Percentiles rank a stretch among this genome's conserved stretches.
Conservation (phyloP, 176 grass and related monocot genomes). For the Triticum dicoccoides region DNA sequence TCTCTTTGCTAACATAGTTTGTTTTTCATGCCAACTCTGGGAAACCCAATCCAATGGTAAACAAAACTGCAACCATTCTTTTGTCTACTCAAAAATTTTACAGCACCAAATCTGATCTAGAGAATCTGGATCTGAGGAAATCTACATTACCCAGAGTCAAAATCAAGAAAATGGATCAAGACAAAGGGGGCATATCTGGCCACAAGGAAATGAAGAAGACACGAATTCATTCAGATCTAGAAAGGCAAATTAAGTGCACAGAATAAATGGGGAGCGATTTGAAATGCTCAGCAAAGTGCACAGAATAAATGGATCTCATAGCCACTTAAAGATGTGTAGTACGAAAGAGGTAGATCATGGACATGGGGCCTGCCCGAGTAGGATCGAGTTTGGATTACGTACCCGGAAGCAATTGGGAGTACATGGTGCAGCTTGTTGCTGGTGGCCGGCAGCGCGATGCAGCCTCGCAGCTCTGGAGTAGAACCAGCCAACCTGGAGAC, state of each 20-base stretch:
- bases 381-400: background rate
- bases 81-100: background rate
- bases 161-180: background rate
- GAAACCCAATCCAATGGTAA: background rate
- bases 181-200: background rate
- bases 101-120: background rate
- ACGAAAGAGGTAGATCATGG: background rate
- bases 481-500: background rate
- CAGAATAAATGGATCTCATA: background rate
- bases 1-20: background rate
- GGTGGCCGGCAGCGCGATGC: background rate
- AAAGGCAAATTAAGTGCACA: background rate
- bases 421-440: background rate
- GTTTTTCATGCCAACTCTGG: background rate
- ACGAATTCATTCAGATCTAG: background rate
- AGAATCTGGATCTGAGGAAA: background rate
- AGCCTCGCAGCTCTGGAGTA: conserved; percentile 3
- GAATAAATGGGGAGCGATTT: background rate
- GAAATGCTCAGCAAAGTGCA: background rate
- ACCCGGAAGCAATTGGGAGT: conserved; percentile 4
- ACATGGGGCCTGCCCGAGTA: background rate
- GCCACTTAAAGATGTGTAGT: background rate
- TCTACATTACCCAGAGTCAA: background rate
- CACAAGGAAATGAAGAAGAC: background rate
- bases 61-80: background rate